Base-by-base conservation (phyloP, 495 filamentous ascomycete genomes). In the Penicillium pancosmium region DNA sequence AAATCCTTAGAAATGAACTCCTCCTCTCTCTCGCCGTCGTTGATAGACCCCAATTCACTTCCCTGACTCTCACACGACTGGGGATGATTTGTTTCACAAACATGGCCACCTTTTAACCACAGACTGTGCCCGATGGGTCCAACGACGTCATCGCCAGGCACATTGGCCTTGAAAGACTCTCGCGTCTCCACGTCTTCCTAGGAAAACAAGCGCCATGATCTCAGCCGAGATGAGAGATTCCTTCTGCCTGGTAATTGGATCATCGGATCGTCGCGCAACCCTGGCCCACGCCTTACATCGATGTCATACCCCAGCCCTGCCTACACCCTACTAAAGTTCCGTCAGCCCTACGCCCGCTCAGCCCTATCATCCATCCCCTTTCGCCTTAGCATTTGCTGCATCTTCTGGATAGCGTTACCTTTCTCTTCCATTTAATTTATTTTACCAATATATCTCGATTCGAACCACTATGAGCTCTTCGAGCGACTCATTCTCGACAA, bases 311-410 rank as follows among this genome's bases (percentile, higher is more conserved):
- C 34, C 21, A 57, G 16, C n/a, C 60, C 36, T 47, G 46, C 16
- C n/a, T 48, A 12, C 11, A 13, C 9, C 21, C 18, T 27, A 23
- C 19, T 27, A 52, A 51, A 47, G 41, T 18, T 44, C 21, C 5
- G 53, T 66, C 66, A 68, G 66, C 66, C 66, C 66, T 66, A 61
- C 54, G 52, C 36, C 52, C 55, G 12, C 35, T 59, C 55, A 62
- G 55, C 62, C 58, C 44, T 55, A 62, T 33, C 36, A 27, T 55
- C 19, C 23, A 23, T 23, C 46, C 38, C 4, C 31, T 19, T 41
- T 27, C 54, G 27, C 27, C 27, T 31, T 7, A 12, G 13, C 25
- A 18, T 27, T 53, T 50, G 50, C 51, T 21, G 51, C 48, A 8
- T 31, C 11, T 7, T 21, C 25, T 23, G 23, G 23, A 50, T 35